Evolutionary conservation across 1,139 yeast species (phyloP).

Genomic region (Candida sp.): DNA sequence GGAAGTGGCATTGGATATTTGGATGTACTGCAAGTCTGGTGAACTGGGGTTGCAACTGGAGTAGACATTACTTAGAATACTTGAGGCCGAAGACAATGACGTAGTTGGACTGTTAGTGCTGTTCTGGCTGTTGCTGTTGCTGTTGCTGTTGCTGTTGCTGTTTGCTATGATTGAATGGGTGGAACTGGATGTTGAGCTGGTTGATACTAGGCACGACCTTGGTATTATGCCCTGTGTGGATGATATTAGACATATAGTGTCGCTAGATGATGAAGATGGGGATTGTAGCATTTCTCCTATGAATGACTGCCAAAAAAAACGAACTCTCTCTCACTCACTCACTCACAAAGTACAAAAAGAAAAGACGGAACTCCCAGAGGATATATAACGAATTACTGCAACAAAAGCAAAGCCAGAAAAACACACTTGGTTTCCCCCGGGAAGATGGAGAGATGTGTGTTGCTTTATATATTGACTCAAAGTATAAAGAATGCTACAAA

Average conservation of each 20-base stretch:
- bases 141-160: neutral
- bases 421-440: neutral
- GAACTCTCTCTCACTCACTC: too few species aligned
- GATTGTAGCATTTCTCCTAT: neutral
- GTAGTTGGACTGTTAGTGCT: neutral
- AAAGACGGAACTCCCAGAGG: neutral
- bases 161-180: neutral
- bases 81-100: conserved; percentile 1
- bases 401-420: too few species aligned
- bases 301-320: neutral
- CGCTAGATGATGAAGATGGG: conserved; percentile 1
- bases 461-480: neutral
- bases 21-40: conserved; percentile 1
- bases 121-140: neutral
- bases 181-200: conserved; percentile 5
- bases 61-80: conserved; percentile 2
- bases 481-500: neutral
- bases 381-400: neutral
- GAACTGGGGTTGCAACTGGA: neutral
- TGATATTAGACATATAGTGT: conserved; percentile 1
- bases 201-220: conserved; percentile 3
- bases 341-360: neutral
- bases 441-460: neutral
- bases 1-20: neutral
- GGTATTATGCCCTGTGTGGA: conserved; percentile 9